Percentiles rank a stretch among this genome's conserved stretches.
phyloP scores from a whole-genome alignment of 2,329 filamentous ascomycete genomes.

The Stemphylium beticola region DNA sequence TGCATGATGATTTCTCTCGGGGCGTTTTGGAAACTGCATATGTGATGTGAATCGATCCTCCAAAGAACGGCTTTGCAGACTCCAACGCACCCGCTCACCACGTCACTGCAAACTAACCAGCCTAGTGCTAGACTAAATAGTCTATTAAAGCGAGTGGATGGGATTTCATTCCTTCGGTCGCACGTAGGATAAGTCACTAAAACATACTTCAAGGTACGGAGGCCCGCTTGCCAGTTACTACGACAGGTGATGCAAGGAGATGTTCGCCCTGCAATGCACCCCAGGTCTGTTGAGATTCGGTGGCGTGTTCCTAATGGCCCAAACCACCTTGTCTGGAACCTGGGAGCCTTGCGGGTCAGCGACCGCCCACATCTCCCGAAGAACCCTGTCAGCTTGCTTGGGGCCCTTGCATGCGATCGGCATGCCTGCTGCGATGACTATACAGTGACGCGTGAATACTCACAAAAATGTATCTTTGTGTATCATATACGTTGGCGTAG shows the following conservation, averaged over 20 bases:
- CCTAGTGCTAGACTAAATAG: neutral
- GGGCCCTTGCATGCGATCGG: conserved; percentile 4
- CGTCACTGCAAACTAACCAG: neutral
- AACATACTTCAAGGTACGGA: conserved; percentile 1
- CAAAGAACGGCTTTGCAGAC: neutral
- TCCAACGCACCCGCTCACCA: neutral
- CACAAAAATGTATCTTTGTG: neutral
- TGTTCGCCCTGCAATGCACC: conserved; percentile 19
- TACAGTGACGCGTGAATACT: neutral
- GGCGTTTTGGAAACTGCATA: neutral
- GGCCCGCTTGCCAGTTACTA: conserved; percentile 2
- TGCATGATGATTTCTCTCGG: neutral
- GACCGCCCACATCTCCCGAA: conserved; percentile 8
- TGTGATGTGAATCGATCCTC: neutral
- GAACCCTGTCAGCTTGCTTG: neutral
- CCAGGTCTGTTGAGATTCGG: conserved; percentile 25
- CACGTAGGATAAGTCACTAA: neutral
- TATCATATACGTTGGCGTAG: neutral
- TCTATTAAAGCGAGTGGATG: conserved; percentile 1
- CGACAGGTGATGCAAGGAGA: conserved; percentile 13
- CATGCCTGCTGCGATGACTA: neutral
- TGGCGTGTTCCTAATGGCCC: conserved; percentile 6
- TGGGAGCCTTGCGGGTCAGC: conserved; percentile 11
- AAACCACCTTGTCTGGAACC: neutral
- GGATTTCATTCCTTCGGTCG: neutral